Evolutionary conservation across 73 alveolate genomes (phyloP).

Genomic region (Tetrahymena borealis): DNA sequence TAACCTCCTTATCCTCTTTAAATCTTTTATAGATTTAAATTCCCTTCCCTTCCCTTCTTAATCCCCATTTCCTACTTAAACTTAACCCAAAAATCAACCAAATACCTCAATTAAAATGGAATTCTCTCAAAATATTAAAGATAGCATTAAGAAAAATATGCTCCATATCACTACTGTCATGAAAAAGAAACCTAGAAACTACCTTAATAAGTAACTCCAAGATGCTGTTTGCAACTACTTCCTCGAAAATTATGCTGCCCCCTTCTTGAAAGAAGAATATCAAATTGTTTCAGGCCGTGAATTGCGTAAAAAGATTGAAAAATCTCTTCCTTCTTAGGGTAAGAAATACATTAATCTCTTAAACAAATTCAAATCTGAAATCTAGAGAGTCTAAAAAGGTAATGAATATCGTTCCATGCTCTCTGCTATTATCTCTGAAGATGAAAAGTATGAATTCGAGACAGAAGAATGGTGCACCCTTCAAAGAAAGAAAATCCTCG

Average conservation of each 20-base stretch:
- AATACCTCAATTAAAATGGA: background rate
- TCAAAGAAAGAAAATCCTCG: background rate
- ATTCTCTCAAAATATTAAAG: background rate
- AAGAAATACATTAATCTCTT: background rate
- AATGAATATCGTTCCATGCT: background rate
- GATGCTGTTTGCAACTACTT: constrained; percentile 1
- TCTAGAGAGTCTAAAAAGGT: background rate
- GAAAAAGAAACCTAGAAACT: background rate
- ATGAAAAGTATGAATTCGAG: background rate
- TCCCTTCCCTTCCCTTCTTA: background rate
- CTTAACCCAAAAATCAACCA: background rate
- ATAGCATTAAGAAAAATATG: background rate
- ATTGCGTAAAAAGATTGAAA: background rate
- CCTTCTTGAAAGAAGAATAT: background rate
- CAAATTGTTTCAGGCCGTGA: background rate
- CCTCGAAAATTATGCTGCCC: background rate
- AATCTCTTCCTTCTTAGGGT: background rate
- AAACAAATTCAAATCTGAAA: background rate
- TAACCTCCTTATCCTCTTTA: background rate
- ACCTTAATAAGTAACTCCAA: background rate
- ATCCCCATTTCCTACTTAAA: background rate
- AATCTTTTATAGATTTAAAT: background rate
- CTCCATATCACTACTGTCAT: background rate
- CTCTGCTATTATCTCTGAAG: background rate
- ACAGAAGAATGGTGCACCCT: background rate